phyloP scores from a whole-genome alignment of 768 basidiomycete genomes.

The Favolaschia claudopus region DNA sequence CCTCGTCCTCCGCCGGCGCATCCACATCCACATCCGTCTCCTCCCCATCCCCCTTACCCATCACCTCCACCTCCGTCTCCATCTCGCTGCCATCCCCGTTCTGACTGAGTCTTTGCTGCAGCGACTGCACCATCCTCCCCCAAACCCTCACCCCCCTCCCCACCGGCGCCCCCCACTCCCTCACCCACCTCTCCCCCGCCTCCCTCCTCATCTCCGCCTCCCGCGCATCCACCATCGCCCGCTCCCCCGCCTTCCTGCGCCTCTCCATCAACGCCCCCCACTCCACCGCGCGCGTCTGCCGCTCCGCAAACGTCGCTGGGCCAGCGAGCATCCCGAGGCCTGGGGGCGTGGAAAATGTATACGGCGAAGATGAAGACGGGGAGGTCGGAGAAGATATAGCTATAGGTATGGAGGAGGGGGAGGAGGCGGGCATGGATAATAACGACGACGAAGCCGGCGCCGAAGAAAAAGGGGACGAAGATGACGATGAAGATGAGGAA shows the following conservation, averaged over 20 bases:
- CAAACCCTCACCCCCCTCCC: constrained; percentile 1
- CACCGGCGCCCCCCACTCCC: not conserved
- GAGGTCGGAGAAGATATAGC: not conserved
- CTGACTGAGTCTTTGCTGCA: not conserved
- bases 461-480: not conserved
- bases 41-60: not conserved
- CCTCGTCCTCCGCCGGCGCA: not conserved
- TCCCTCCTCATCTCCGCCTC: constrained; percentile 1
- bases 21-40: not conserved
- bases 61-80: not conserved
- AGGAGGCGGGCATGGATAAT: not conserved
- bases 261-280: constrained; percentile 23
- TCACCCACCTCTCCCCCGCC: not conserved
- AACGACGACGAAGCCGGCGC: not conserved
- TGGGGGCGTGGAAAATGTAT: not conserved
- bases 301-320: constrained; percentile 3
- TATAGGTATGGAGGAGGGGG: not conserved
- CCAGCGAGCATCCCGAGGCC: no score
- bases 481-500: not conserved
- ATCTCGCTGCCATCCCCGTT: not conserved
- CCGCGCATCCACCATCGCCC: constrained; percentile 11
- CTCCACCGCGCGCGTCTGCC: constrained; percentile 26
- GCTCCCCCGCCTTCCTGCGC: constrained; percentile 17
- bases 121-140: not conserved
- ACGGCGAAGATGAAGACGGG: not conserved